Percentiles rank a stretch among this genome's conserved stretches.
phyloP scores from a whole-genome alignment of 441 rosid species.

The Erysimum cheiri region DNA sequence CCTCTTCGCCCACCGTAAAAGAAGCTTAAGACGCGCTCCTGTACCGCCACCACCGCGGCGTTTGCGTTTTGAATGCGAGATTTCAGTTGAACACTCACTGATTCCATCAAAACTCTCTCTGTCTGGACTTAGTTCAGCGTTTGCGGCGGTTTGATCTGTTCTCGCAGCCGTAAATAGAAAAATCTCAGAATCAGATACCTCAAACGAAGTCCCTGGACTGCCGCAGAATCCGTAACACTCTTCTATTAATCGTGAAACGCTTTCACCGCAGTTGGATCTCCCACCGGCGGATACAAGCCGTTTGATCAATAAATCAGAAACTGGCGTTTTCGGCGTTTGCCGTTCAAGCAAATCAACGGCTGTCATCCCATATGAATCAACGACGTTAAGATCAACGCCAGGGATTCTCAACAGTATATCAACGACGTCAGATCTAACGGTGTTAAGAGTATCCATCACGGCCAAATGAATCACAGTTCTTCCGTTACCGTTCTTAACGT shows the following conservation, averaged over 20 bases:
- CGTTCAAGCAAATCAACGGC: conserved; percentile 77
- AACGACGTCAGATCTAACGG: conserved; percentile 63
- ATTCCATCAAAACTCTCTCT: conserved; percentile 55
- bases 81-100: conserved; percentile 48
- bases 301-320: conserved; percentile 79
- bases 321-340: conserved; percentile 66
- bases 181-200: conserved; percentile 89
- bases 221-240: conserved; percentile 63
- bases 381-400: conserved; percentile 62
- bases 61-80: conserved; percentile 49
- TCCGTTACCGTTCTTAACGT: conserved; percentile 71
- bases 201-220: conserved; percentile 88
- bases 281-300: conserved; percentile 87
- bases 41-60: conserved; percentile 41
- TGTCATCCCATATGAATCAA: conserved; percentile 76
- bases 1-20: conserved; percentile 68
- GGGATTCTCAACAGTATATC: conserved; percentile 70
- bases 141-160: conserved; percentile 26
- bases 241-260: conserved; percentile 57
- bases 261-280: conserved; percentile 52
- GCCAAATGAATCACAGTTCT: conserved; percentile 85
- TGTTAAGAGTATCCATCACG: conserved; percentile 56
- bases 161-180: conserved; percentile 67
- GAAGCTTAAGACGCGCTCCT: conserved; percentile 66
- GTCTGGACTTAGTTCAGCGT: conserved; percentile 49